These are phyloP conservation scores for Colletotrichum melonis DNA, from an alignment of 2,329 filamentous ascomycete genomes.

Conservation along the genomic window DNA sequence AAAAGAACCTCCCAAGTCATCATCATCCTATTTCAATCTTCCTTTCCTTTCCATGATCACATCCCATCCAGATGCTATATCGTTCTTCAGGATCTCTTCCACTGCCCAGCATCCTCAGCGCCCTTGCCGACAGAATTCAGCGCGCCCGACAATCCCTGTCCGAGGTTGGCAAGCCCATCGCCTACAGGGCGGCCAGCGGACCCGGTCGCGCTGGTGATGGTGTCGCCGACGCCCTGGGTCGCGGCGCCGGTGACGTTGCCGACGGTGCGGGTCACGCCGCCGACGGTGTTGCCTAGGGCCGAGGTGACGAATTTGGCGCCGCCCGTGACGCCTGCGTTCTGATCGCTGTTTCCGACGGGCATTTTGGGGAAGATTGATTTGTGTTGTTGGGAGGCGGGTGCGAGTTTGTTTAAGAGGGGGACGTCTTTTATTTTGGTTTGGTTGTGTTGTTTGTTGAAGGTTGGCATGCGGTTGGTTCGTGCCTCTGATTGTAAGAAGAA, in stretches of 20 bases:
- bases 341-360: constrained; percentile 39
- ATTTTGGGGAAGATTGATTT: constrained; percentile 36
- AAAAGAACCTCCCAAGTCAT: background rate
- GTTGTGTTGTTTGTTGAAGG: background rate
- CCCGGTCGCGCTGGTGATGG: constrained; percentile 64
- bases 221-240: constrained; percentile 67
- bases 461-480: background rate
- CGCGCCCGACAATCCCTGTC: constrained; percentile 65
- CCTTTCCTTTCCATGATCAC: background rate
- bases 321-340: constrained; percentile 43
- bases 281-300: constrained; percentile 53
- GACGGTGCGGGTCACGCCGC: constrained; percentile 52
- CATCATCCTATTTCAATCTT: background rate
- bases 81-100: constrained; percentile 52
- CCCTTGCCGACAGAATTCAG: constrained; percentile 61
- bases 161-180: constrained; percentile 64
- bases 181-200: constrained; percentile 65
- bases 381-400: constrained; percentile 1
- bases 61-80: background rate
- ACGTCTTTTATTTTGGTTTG: background rate
- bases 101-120: constrained; percentile 68
- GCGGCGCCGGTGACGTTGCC: constrained; percentile 61
- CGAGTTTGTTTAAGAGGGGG: background rate
- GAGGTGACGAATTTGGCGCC: constrained; percentile 52
- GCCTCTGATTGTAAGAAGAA: background rate